These are phyloP conservation scores for Yarrowia galli DNA, from an alignment of 1,139 yeast genomes.

Conservation along the genomic window DNA sequence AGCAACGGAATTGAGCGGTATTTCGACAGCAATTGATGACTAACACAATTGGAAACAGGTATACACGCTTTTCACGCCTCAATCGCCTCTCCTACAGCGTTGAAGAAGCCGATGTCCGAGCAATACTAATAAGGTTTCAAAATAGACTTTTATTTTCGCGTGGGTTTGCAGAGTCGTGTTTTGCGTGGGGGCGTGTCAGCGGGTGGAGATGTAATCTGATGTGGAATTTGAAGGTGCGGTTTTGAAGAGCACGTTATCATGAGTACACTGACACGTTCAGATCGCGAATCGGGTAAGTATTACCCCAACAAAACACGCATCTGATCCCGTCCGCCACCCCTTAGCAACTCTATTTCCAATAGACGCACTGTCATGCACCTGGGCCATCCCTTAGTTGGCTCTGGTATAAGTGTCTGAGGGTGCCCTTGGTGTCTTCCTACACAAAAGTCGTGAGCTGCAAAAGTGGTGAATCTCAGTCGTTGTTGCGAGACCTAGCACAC, in stretches of 20 bases:
- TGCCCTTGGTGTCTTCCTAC: constrained; percentile 23
- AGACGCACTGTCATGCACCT: constrained; percentile 24
- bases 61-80: not conserved
- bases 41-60: not conserved
- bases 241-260: not conserved
- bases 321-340: constrained; percentile 5
- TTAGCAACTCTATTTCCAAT: constrained; percentile 29
- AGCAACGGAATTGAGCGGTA: not conserved
- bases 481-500: not conserved
- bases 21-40: not conserved
- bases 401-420: constrained; percentile 35
- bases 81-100: not conserved
- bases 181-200: constrained; percentile 9
- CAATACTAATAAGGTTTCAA: constrained; percentile 5
- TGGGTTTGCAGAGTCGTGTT: constrained; percentile 32
- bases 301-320: not conserved
- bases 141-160: constrained; percentile 20
- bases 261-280: not conserved
- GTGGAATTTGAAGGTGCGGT: not conserved
- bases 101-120: constrained; percentile 2
- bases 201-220: not conserved
- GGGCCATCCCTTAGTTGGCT: constrained; percentile 37
- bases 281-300: not conserved
- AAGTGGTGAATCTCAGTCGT: not conserved
- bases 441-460: constrained; percentile 1